These are phyloP conservation scores for Phanerodontia chrysosporium DNA, from an alignment of 768 basidiomycete species.

Conservation along the genomic window DNA sequence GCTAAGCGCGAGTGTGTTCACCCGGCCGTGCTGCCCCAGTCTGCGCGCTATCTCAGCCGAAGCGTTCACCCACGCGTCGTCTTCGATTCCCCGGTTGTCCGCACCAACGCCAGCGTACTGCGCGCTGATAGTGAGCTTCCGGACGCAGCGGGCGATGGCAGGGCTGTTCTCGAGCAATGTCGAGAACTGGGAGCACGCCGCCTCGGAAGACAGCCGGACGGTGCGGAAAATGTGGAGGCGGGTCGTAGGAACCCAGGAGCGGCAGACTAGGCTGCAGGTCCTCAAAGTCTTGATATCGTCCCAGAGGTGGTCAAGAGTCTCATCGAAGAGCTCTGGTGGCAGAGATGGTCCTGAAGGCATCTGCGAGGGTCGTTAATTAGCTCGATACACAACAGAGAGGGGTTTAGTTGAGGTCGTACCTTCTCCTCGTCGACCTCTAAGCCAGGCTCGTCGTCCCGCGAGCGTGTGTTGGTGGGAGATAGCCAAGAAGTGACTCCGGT, in stretches of 20 bases:
- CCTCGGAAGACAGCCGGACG: slow-evolving; percentile 19
- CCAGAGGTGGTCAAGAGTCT: slow-evolving; percentile 26
- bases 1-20: slow-evolving; percentile 21
- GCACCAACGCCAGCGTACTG: slow-evolving; percentile 15
- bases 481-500: slow-evolving; percentile 3
- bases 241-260: slow-evolving; percentile 21
- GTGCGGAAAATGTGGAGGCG: slow-evolving; percentile 25
- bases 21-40: slow-evolving; percentile 10
- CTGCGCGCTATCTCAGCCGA: slow-evolving; percentile 15
- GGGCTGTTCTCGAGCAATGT: slow-evolving; percentile 15
- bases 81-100: slow-evolving; percentile 13
- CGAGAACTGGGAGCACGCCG: slow-evolving; percentile 15
- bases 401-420: background rate
- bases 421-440: background rate
- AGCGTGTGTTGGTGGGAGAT: slow-evolving; percentile 11
- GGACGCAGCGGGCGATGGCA: slow-evolving; percentile 18
- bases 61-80: slow-evolving; percentile 21
- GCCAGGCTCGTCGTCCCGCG: background rate
- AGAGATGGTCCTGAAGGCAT: slow-evolving; percentile 1
- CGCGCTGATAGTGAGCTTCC: slow-evolving; percentile 20
- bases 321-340: slow-evolving; percentile 25
- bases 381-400: background rate
- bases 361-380: background rate
- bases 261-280: slow-evolving; percentile 22
- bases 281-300: slow-evolving; percentile 23